These are phyloP conservation scores for Ustilago sp. DNA, from an alignment of 1,284 basidiomycete genomes.

Conservation along the genomic window DNA sequence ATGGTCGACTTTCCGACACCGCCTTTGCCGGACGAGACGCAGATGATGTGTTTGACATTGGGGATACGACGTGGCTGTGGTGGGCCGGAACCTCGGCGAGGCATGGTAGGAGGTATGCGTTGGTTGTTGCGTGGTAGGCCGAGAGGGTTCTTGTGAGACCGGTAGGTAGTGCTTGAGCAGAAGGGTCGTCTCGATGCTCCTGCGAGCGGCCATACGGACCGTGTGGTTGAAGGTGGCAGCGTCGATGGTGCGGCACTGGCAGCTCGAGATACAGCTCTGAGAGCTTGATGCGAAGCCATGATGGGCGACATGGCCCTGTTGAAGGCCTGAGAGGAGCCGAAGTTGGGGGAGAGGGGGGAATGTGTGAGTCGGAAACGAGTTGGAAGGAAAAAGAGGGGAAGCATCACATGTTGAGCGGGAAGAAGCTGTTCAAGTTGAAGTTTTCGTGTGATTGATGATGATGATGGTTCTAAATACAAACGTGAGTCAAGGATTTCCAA, in stretches of 20 bases:
- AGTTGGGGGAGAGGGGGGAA: not conserved
- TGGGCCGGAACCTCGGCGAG: constrained; percentile 66
- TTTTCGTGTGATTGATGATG: no score
- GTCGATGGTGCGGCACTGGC: not conserved
- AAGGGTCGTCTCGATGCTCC: constrained; percentile 7
- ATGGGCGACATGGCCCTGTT: not conserved
- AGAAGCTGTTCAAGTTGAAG: not conserved
- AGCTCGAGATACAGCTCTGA: not conserved
- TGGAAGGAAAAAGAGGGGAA: not conserved
- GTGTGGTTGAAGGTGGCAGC: not conserved
- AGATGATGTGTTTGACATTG: constrained; percentile 76
- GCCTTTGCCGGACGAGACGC: constrained; percentile 93
- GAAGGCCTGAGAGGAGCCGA: not conserved
- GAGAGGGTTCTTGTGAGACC: constrained; percentile 62
- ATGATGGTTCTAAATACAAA: no score
- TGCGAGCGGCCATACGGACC: not conserved
- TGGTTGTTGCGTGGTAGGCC: constrained; percentile 65
- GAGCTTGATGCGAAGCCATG: no score
- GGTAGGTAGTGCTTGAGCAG: not conserved
- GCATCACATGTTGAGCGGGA: not conserved
- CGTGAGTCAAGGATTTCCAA: no score
- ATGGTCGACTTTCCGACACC: constrained; percentile 97
- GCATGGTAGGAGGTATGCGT: constrained; percentile 60
- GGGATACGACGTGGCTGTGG: constrained; percentile 72
- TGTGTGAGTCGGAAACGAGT: not conserved